phyloP scores from a whole-genome alignment of 228 moss, liverwort and hornwort species.

The Sphagnum fallax region DNA sequence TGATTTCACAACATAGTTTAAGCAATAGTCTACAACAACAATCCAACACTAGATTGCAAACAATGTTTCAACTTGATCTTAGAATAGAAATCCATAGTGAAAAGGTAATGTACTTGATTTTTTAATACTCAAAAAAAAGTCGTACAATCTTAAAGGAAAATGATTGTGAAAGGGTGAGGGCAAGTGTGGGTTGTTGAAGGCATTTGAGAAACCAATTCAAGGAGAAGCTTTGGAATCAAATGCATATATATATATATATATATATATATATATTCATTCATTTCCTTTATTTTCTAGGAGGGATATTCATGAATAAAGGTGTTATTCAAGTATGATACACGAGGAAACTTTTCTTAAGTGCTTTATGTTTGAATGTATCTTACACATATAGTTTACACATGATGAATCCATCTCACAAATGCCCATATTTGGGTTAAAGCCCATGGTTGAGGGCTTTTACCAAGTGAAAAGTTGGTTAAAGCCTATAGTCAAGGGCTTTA shows the following conservation, averaged over 20 bases:
- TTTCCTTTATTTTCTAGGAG: no score
- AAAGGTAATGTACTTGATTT: neutral
- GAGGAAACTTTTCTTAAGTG: no score
- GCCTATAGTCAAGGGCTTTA: no score
- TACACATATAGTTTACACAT: no score
- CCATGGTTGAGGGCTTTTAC: no score
- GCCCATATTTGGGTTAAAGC: no score
- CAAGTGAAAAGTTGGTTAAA: no score
- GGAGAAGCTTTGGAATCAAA: neutral
- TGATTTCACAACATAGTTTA: conserved; percentile 1
- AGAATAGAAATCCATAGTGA: neutral
- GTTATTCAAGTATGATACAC: no score
- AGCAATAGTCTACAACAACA: neutral
- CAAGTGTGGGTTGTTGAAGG: neutral
- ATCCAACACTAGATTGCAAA: neutral
- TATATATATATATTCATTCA: no score
- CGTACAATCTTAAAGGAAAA: neutral
- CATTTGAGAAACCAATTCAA: neutral
- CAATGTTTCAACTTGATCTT: conserved; percentile 1
- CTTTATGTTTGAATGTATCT: no score
- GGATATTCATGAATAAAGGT: no score
- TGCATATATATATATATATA: neutral
- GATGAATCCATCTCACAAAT: no score
- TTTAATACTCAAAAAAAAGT: neutral
- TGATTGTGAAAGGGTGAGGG: neutral